Conservation (phyloP, 163 green algal genomes). For the Scenedesmus sp. region DNA sequence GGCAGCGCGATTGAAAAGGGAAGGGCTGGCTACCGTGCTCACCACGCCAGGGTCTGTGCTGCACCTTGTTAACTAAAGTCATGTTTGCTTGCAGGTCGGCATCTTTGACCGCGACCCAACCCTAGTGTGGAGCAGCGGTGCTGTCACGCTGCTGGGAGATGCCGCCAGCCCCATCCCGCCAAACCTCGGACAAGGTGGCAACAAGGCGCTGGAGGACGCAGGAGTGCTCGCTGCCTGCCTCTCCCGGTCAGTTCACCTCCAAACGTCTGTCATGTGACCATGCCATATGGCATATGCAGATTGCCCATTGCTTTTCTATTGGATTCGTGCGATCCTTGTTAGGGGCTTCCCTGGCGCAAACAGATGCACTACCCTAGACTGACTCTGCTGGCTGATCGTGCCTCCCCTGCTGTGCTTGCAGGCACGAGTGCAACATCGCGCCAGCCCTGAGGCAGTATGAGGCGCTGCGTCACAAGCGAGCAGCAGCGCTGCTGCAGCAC, state of each 20-base stretch:
- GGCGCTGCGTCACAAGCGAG: conserved; percentile 18
- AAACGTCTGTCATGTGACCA: no score
- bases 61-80: no score
- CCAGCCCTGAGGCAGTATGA: conserved; percentile 41
- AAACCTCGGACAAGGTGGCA: conserved; percentile 55
- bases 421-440: conserved; percentile 10
- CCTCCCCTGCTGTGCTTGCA: no score
- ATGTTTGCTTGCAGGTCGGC: conserved; percentile 17
- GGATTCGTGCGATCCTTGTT: no score
- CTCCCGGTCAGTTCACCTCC: neutral
- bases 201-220: conserved; percentile 54
- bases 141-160: conserved; percentile 40
- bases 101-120: conserved; percentile 44
- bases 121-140: conserved; percentile 3
- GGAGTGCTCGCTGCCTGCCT: conserved; percentile 40
- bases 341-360: no score
- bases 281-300: no score
- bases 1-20: no score
- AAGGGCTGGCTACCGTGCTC: no score
- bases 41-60: no score
- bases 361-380: no score
- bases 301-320: no score
- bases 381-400: no score
- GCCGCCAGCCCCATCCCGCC: conserved; percentile 55
- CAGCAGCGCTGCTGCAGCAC: conserved; percentile 34